Evolutionary conservation across 2,329 filamentous ascomycete genomes (phyloP), one percentile per base, ranked within the genome.

Genomic region (Stenocarpella maydis): DNA sequence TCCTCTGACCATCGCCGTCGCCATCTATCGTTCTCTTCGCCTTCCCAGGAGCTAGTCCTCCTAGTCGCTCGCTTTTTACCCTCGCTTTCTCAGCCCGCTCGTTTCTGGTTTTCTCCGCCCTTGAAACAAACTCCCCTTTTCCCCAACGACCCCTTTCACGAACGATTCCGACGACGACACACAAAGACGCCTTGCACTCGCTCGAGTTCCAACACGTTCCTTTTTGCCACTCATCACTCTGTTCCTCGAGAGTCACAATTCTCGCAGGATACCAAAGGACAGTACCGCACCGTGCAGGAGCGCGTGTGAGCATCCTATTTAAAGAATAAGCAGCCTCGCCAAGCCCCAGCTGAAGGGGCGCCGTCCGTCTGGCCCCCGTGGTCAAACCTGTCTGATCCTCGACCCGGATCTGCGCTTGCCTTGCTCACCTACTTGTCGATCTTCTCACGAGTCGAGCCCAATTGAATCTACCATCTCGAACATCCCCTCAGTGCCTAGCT

Each of bases 301-400:
- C 28, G 21, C 28, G 52, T 54, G 37, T 17, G 31, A 55, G 61
- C 43, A 24, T 58, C 55, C 63, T 71, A 71, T 69, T 66, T 66
- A 71, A 69, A 67, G 63, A 69, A 49, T 41, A 45, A 55, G 61
- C 69, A 71, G 69, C 69, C 67, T 67, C 55, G 67, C 67, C 41
- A 52, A 64, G 67, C 50, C 54, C 28, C 70, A 71, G 69, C 69
- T 66, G 66, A 69, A 49, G 66, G 52, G 52, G 19, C 41, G 26
- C 58, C 66, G 2, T 41, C 61, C 19, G 52, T n/a, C 66, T 31
- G 52, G 41, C 41, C 54, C 53, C 52, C 24, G 34, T 49, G 41
- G 52, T 69, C 37, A 37, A 64, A 39, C 67, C 55, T 60, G 67
- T 64, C 70, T 71, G 67, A 67, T 65, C 67, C 54, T 67, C 49